Evolutionary conservation across 2,329 filamentous ascomycete genomes (phyloP), one percentile per base, ranked within the genome.

Genomic region (Hypoxylon sp.): DNA sequence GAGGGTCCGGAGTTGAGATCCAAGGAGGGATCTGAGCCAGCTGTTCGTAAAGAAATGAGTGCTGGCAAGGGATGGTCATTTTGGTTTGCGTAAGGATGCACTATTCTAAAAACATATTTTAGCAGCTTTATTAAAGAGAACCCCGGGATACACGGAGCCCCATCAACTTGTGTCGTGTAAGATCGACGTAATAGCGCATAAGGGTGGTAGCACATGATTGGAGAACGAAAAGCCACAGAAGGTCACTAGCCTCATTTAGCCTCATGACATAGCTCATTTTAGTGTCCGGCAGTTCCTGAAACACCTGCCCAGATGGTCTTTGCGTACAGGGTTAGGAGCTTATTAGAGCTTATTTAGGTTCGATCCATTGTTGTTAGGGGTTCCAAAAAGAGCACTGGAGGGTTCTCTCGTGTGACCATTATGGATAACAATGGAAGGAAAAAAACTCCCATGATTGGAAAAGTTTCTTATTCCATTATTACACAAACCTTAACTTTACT

Each of bases 1-100:
- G 75, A 80, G 42, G 78, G 75, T 50, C 74, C 75, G n/a, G 76
- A 79, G 33, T 72, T 75, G 10, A 74, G 76, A 39, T 73, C 75
- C 3, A 67, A 64, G n/a, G 55, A 67, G 22, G 69, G 64, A 1
- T 11, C 54, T 14, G 66, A 70, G 8, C 53, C 39, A 6, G 51
- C 60, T 1, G 60, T 71, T 11, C 60, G 57, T 24, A 69, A 55
- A 46, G 63, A 71, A 26, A 63, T 62, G 29, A 57, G 39, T 9
- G 62, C 53, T 31, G 42, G 59, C 17, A 55, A 51, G 2, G 65
- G 55, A 22, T 57, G 64, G 60, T 44, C 39, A 44, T 44, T 17
- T 22, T 9, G 3, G 17, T 22, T 11, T 22, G 10, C 39, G 8
- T 10, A 3, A 17, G 17, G 17, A 9, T 44, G 22, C 33, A 26